These are phyloP conservation scores for Aspergillus kassunensis DNA, from an alignment of 495 filamentous ascomycete genomes.

Conservation along the genomic window DNA sequence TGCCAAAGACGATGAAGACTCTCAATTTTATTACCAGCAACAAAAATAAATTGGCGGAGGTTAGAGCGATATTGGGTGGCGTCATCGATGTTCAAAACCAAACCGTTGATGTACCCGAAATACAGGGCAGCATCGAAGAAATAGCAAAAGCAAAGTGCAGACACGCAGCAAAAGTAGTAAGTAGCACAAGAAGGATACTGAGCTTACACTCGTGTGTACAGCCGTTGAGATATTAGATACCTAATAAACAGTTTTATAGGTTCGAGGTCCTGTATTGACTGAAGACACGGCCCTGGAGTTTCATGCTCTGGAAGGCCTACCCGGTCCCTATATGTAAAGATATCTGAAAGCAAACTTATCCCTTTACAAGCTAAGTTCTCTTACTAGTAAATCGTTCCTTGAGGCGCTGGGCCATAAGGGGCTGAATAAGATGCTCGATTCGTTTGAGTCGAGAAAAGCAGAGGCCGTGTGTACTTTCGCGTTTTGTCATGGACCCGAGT, in stretches of 20 bases:
- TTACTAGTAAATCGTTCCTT: slow-evolving; percentile 84
- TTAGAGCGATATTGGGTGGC: slow-evolving; percentile 75
- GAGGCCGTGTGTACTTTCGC: slow-evolving; percentile 96
- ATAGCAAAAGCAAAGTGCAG: slow-evolving; percentile 84
- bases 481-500: slow-evolving; percentile 78
- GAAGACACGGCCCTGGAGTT: slow-evolving; percentile 97
- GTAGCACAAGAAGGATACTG: not conserved
- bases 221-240: not conserved
- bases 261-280: slow-evolving; percentile 83
- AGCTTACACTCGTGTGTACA: too few relatives aligned
- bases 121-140: slow-evolving; percentile 90
- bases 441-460: slow-evolving; percentile 83
- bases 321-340: slow-evolving; percentile 93
- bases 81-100: slow-evolving; percentile 69
- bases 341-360: not conserved
- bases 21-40: slow-evolving; percentile 98
- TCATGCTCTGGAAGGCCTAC: slow-evolving; percentile 78
- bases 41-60: slow-evolving; percentile 84
- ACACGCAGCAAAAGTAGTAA: slow-evolving; percentile 54
- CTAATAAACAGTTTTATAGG: slow-evolving; percentile 41
- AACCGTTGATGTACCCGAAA: slow-evolving; percentile 74
- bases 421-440: slow-evolving; percentile 85
- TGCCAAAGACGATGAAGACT: slow-evolving; percentile 26
- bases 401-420: slow-evolving; percentile 73
- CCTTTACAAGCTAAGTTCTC: not conserved